These are phyloP conservation scores for Aspergillus pseudotamarii DNA, from an alignment of 2,329 filamentous ascomycete genomes.

Conservation along the genomic window DNA sequence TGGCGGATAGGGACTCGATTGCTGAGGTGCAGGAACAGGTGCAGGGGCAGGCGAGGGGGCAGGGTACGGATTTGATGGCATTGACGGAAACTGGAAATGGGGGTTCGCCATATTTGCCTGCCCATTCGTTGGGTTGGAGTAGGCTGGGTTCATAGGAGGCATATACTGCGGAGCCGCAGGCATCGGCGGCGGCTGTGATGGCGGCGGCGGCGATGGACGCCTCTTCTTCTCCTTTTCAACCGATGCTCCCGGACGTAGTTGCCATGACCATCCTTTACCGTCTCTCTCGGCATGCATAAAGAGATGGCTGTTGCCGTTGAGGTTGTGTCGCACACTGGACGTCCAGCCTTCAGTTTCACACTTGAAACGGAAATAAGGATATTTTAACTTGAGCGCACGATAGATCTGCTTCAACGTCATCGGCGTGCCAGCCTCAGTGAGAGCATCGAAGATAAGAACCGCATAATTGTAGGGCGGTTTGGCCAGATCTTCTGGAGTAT, in stretches of 20 bases:
- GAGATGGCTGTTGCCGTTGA: constrained; percentile 58
- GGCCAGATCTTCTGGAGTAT: constrained; percentile 64
- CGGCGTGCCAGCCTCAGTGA: constrained; percentile 58
- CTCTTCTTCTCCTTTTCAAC: constrained; percentile 63
- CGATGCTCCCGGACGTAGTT: constrained; percentile 60
- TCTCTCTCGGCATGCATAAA: constrained; percentile 64
- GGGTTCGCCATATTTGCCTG: constrained; percentile 36
- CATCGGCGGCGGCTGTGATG: constrained; percentile 33
- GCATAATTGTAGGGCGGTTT: constrained; percentile 66
- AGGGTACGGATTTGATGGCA: constrained; percentile 37
- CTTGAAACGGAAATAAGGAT: constrained; percentile 64
- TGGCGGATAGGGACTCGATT: constrained; percentile 27
- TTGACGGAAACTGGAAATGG: constrained; percentile 43
- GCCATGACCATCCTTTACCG: constrained; percentile 67
- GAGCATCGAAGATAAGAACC: constrained; percentile 64
- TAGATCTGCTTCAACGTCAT: constrained; percentile 70
- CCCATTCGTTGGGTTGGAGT: constrained; percentile 31
- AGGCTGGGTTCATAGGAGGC: constrained; percentile 36
- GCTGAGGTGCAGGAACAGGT: constrained; percentile 20
- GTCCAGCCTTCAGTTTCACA: constrained; percentile 68
- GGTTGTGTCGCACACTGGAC: constrained; percentile 67
- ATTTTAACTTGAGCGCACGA: constrained; percentile 63
- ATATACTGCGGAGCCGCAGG: constrained; percentile 38
- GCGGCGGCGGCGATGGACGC: constrained; percentile 45
- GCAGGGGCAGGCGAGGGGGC: constrained; percentile 27